Evolutionary conservation across 1,284 basidiomycete species (phyloP), one percentile per base, ranked within the genome.

Genomic region (Polyporus tsugae): DNA sequence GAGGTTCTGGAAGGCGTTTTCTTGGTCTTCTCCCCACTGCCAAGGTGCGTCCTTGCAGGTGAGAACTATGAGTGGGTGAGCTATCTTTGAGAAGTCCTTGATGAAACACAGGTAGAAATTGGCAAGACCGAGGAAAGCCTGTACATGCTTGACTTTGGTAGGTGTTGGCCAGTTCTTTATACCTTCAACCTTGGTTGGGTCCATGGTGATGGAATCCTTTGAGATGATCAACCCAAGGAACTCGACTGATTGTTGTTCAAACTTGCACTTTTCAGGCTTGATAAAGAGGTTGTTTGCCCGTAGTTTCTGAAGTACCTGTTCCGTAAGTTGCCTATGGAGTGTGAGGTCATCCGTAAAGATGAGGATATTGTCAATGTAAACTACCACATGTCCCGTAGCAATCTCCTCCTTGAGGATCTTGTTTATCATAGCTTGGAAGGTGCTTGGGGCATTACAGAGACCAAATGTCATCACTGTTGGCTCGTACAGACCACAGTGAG

Each of bases 141-240:
- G 69, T 9, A 70, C 29, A 2, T 70, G 65, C 44, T 57, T 70
- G 39, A 39, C 39, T 0, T 62, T 77, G 0, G 59, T 70, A 0
- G 82, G 84, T 0, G 36, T 33, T 0, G 79, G 80, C 85, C 85
- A 87, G 0, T 70, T 36, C 0, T 49, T n/a, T 7, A 86, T 73
- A 0, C 76, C 76, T 0, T 77, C 9, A 0, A 86, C 70, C 68
- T 87, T 87, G 0, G 66, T 66, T 0, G 75, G 73, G 60, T 83
- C 80, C 82, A 86, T 84, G 0, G 49, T 10, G 1, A 84, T 38
- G 0, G 75, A 68, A 1, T 74, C 66, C 35, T 35, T 17, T 1
- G 33, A 38, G 22, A 70, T 59, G 35, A 70, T 60, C 2, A 57
- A 35, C 2, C 69, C 65, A 2, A 70, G 63, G 19, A 64, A 71